A percentile compares a stretch with the other conserved stretches of the same genome.
Conservation (phyloP, 495 filamentous ascomycete species). For the Aspergillus coremiiformis region DNA sequence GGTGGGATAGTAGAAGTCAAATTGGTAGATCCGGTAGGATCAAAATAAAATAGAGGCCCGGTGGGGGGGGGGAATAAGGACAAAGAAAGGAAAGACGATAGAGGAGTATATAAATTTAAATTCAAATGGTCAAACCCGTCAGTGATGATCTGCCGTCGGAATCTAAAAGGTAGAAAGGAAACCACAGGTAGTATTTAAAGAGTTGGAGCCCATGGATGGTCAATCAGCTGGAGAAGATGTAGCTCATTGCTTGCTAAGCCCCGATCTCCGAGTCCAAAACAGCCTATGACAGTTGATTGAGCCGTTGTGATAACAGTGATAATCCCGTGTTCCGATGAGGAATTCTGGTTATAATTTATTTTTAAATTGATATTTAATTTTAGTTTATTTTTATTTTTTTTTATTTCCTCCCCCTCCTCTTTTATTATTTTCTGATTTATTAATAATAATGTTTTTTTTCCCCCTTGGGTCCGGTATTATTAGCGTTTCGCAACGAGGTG, state of each 20-base stretch:
- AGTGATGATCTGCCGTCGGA: constrained; percentile 7
- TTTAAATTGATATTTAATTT: constrained; percentile 6
- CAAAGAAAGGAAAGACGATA: constrained; percentile 12
- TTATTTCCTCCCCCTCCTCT: background rate
- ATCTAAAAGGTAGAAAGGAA: constrained; percentile 9
- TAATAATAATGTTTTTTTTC: background rate
- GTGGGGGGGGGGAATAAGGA: background rate
- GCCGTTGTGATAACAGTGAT: constrained; percentile 25
- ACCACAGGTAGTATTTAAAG: constrained; percentile 14
- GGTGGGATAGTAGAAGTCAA: background rate
- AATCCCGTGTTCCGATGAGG: constrained; percentile 22
- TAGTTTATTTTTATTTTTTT: constrained; percentile 5
- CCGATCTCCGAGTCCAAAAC: constrained; percentile 15
- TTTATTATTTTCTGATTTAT: constrained; percentile 4
- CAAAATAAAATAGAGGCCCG: constrained; percentile 1
- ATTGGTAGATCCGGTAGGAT: background rate
- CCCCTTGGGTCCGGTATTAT: background rate
- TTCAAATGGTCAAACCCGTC: constrained; percentile 1
- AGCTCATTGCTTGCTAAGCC: constrained; percentile 30
- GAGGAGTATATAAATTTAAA: constrained; percentile 29
- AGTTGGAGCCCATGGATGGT: constrained; percentile 18
- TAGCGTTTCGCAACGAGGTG: background rate
- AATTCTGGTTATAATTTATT: constrained; percentile 2
- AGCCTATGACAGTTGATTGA: constrained; percentile 9
- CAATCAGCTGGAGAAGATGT: constrained; percentile 23